phyloP scores from a whole-genome alignment of 257 asterid genomes.

The Capsicum baccatum region DNA sequence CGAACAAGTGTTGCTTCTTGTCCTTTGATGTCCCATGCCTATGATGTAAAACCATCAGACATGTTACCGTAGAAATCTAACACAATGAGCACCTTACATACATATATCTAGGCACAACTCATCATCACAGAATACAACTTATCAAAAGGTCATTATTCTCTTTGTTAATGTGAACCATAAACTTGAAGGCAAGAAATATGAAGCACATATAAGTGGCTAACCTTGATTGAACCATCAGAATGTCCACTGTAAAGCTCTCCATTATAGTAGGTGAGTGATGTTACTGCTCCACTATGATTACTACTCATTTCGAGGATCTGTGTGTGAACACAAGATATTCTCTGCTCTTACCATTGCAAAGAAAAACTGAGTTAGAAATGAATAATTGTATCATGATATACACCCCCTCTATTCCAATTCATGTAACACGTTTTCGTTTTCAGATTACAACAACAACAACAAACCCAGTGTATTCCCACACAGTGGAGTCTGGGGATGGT shows the following conservation, averaged over 20 bases:
- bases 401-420: neutral
- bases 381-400: neutral
- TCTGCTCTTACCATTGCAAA: slow-evolving; percentile 53
- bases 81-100: neutral
- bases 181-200: slow-evolving; percentile 20
- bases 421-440: neutral
- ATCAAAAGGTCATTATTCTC: neutral
- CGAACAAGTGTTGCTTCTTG: slow-evolving; percentile 66
- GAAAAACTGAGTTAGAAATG: slow-evolving; percentile 17
- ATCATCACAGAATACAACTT: neutral
- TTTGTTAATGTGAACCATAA: slow-evolving; percentile 8
- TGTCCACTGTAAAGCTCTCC: slow-evolving; percentile 83
- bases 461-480: too few species aligned
- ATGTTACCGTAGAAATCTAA: neutral
- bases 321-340: slow-evolving; percentile 93
- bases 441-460: too few species aligned
- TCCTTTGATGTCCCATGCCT: slow-evolving; percentile 92
- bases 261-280: slow-evolving; percentile 78
- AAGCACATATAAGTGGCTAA: slow-evolving; percentile 34
- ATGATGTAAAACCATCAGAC: slow-evolving; percentile 29
- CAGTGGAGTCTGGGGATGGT: too few species aligned
- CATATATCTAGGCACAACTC: neutral
- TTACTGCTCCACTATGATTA: slow-evolving; percentile 71
- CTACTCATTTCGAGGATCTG: slow-evolving; percentile 74
- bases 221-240: slow-evolving; percentile 91